Base-by-base conservation (phyloP, 495 filamentous ascomycete genomes). In the Penicillium cataractarum region DNA sequence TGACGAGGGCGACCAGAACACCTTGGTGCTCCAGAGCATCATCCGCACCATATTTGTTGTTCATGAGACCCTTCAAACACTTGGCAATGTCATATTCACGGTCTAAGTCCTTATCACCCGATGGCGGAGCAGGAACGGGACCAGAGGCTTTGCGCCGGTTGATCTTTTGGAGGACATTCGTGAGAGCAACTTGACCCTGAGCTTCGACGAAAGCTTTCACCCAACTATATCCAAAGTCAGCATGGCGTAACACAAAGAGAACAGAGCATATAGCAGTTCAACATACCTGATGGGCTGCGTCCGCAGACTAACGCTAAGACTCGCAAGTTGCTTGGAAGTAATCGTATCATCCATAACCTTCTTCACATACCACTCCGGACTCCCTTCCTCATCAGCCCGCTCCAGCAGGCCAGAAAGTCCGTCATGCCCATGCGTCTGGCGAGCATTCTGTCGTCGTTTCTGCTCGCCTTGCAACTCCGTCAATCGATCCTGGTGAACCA, bases 21-120 rank as follows among this genome's bases (percentile, higher is more conserved):
- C 91, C 88, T 68, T 95, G 90, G 73, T 99, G 95, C 37, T 83
- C 79, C 50, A 99, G 81, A n/a, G 96, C 95, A 83, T 99, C 93
- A 67, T 99, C 96, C 32, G 95, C 96, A 49, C 95, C 95, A 76
- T 94, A 98, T 70, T 97, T 97, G 83, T 96, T 99, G 84, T 99
- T 99, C 90, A 98, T 96, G 51, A 98, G 76, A 51, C 92, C 92
- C 77, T 98, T 99, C 54, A 99, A 75, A 77, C 96, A 98, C 78
- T 99, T 99, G 62, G 96, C 86, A 66, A 99, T 97, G 70, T 98
- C 95, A 75, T 98, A 97, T 78, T 99, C 95, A 56, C 90, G 87
- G 66, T 99, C 95, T 52, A 96, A 79, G 69, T 97, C 92, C 73
- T 92, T 93, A 64, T 97, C 92, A 22, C 87, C 83, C 33, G 77